Conservation (phyloP, 805 yeast species). For the Candida dajiaensis region DNA sequence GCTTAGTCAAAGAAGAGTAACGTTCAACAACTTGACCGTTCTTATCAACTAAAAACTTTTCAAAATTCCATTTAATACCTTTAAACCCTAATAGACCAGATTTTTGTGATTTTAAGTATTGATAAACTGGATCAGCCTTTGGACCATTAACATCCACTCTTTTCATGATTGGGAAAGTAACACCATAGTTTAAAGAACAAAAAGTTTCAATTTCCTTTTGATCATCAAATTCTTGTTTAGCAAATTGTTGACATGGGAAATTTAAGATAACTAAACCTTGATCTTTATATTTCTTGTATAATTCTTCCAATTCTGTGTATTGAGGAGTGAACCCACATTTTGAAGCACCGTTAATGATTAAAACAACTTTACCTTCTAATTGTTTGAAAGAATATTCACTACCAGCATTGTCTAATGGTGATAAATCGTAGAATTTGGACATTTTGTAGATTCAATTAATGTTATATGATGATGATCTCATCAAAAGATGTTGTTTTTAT, state of each 20-base stretch:
- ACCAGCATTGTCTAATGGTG: conserved; percentile 57
- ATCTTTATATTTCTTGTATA: conserved; percentile 61
- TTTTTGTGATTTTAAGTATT: conserved; percentile 66
- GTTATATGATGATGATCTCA: too few relatives aligned
- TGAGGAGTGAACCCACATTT: conserved; percentile 83
- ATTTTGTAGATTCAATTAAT: conserved; percentile 21
- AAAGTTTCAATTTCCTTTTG: conserved; percentile 67
- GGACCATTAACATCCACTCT: conserved; percentile 89
- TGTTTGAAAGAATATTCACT: conserved; percentile 52
- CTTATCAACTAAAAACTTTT: conserved; percentile 58
- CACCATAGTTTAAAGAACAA: conserved; percentile 82
- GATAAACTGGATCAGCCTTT: conserved; percentile 73
- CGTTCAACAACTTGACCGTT: conserved; percentile 61
- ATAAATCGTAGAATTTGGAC: conserved; percentile 61
- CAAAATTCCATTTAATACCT: conserved; percentile 77
- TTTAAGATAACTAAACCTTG: conserved; percentile 68
- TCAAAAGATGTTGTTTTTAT: too few relatives aligned
- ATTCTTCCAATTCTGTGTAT: conserved; percentile 63
- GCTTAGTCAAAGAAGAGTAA: conserved; percentile 63
- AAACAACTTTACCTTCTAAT: conserved; percentile 72
- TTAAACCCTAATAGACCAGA: conserved; percentile 57
- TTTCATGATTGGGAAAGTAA: conserved; percentile 80
- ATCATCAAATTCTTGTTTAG: conserved; percentile 68
- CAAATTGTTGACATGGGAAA: conserved; percentile 91
- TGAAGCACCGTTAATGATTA: conserved; percentile 84